These are phyloP conservation scores for Pachysandra terminalis DNA, from an alignment of 164 flowering plant genomes.

Conservation along the genomic window DNA sequence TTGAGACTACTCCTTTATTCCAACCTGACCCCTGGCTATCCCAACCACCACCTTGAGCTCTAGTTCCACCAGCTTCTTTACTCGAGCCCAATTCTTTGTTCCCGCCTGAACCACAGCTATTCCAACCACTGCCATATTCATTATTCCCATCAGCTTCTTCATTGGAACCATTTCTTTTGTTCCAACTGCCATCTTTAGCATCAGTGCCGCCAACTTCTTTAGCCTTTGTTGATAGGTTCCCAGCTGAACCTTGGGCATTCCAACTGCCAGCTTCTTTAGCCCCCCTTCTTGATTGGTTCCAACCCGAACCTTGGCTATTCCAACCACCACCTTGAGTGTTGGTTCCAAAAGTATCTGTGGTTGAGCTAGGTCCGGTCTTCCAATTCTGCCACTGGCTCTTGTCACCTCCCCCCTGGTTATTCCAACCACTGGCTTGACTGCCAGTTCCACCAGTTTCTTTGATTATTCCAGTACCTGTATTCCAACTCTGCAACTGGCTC, in stretches of 20 bases:
- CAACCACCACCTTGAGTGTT: background rate
- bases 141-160: background rate
- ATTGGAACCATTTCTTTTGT: background rate
- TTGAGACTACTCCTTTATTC: too few species aligned
- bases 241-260: slow-evolving; percentile 4
- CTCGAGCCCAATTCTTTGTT: background rate
- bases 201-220: background rate
- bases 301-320: slow-evolving; percentile 4
- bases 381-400: background rate
- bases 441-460: slow-evolving; percentile 7
- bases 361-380: slow-evolving; percentile 7
- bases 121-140: slow-evolving; percentile 6
- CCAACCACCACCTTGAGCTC: slow-evolving; percentile 1
- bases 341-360: background rate
- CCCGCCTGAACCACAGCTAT: slow-evolving; percentile 13
- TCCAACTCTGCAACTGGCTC: slow-evolving; percentile 17
- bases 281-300: background rate
- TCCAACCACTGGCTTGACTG: slow-evolving; percentile 21
- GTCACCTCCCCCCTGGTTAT: background rate
- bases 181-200: slow-evolving; percentile 4
- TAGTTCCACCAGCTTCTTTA: background rate
- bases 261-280: slow-evolving; percentile 8
- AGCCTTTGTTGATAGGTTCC: background rate
- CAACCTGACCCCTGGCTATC: slow-evolving; percentile 2
- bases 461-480: slow-evolving; percentile 9